These are phyloP conservation scores for Papiliotrema nemorosa DNA, from an alignment of 1,284 basidiomycete genomes.

Conservation along the genomic window DNA sequence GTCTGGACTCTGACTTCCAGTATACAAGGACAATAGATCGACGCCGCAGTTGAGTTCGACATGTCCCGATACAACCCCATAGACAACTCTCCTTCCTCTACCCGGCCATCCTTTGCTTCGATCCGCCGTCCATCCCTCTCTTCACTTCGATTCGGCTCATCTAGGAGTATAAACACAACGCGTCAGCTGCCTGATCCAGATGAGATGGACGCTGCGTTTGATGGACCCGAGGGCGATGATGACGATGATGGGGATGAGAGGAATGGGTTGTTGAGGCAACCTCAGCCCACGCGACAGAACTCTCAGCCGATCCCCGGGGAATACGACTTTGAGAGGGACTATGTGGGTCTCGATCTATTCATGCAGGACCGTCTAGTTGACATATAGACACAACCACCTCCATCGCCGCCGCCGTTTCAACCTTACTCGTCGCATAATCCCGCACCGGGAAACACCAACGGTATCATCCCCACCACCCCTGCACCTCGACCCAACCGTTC, in stretches of 20 bases:
- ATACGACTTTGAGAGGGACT: conserved; percentile 82
- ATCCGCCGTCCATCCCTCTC: conserved; percentile 25
- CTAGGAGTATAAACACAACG: conserved; percentile 7
- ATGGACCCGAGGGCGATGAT: no score
- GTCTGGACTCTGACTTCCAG: no score
- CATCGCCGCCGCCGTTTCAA: conserved; percentile 70
- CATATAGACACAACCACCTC: conserved; percentile 56
- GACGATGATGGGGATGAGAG: conserved; percentile 35
- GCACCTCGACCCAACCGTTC: conserved; percentile 49
- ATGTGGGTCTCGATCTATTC: conserved; percentile 50
- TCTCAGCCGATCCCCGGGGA: conserved; percentile 46
- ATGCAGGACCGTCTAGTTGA: conserved; percentile 4
- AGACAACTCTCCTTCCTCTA: no score
- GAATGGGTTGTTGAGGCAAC: conserved; percentile 24
- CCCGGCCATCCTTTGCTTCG: conserved; percentile 32
- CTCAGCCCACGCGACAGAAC: conserved; percentile 3
- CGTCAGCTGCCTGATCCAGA: conserved; percentile 35
- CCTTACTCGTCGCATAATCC: conserved; percentile 59
- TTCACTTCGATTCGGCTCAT: conserved; percentile 22
- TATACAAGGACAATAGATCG: no score
- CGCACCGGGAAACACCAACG: conserved; percentile 75
- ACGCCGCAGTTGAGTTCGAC: no score
- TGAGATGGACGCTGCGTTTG: conserved; percentile 50
- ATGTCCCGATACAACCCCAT: no score
- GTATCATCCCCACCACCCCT: conserved; percentile 61